Conservation (phyloP, 2,329 filamentous ascomycete genomes). For the Claviceps cyperi region DNA sequence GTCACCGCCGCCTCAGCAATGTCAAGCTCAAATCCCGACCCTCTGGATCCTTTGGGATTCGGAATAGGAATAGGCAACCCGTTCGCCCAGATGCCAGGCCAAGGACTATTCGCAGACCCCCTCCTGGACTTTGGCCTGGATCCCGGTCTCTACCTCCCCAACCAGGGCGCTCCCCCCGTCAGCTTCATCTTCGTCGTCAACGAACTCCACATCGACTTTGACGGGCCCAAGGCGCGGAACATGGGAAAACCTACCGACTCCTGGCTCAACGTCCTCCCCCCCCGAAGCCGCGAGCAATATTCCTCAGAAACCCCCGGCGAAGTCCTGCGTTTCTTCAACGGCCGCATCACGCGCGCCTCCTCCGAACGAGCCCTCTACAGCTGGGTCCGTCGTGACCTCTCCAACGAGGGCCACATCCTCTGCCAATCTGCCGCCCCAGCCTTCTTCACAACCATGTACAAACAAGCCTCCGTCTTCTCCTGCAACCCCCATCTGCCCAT, state of each 20-base stretch:
- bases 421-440: neutral
- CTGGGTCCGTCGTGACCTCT: neutral
- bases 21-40: neutral
- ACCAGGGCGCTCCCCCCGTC: neutral
- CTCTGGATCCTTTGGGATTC: neutral
- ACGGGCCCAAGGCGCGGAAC: neutral
- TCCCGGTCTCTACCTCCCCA: neutral
- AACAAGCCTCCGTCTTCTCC: constrained; percentile 18
- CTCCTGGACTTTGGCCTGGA: too few relatives aligned
- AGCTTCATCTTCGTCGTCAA: constrained; percentile 27
- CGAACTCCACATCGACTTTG: constrained; percentile 14
- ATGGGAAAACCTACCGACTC: constrained; percentile 7
- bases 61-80: neutral
- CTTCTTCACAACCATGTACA: constrained; percentile 9
- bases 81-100: neutral
- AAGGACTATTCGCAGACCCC: neutral
- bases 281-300: constrained; percentile 12
- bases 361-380: constrained; percentile 12
- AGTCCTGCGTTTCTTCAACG: constrained; percentile 23
- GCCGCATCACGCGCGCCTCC: constrained; percentile 12
- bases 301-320: constrained; percentile 13
- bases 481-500: constrained; percentile 24
- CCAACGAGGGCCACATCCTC: constrained; percentile 1
- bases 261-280: constrained; percentile 20
- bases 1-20: neutral